phyloP scores from a whole-genome alignment of 306 rosid species.

The Ochetophila trinervis region DNA sequence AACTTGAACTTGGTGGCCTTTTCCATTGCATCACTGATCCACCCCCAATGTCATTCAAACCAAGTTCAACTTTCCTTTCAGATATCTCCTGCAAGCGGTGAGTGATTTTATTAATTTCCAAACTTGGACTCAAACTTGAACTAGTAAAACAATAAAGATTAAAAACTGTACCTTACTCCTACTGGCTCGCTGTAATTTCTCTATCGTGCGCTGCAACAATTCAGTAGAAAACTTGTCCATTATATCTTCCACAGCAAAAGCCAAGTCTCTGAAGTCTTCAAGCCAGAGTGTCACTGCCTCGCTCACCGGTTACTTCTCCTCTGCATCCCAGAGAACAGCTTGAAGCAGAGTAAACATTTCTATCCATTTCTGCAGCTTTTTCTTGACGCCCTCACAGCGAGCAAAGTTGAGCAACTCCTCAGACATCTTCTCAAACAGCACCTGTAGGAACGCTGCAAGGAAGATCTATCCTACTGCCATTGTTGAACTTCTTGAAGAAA shows the following conservation, averaged over 20 bases:
- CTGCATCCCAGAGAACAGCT: conserved; percentile 16
- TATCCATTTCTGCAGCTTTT: background rate
- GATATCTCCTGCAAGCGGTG: background rate
- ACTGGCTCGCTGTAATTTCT: background rate
- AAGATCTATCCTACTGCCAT: conserved; percentile 2
- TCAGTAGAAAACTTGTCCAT: conserved; percentile 18
- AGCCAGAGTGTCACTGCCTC: conserved; percentile 11
- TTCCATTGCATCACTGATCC: background rate
- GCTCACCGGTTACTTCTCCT: conserved; percentile 5
- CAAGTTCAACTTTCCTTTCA: background rate
- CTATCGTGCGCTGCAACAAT: background rate
- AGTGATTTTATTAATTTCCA: background rate
- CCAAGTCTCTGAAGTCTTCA: conserved; percentile 20
- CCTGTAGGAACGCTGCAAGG: background rate
- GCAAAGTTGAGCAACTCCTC: background rate
- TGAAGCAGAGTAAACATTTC: background rate
- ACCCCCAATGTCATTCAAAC: conserved; percentile 16
- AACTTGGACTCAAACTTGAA: too few relatives aligned
- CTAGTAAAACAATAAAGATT: background rate
- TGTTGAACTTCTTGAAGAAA: too few relatives aligned
- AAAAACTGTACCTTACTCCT: background rate
- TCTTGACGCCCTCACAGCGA: background rate
- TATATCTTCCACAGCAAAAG: conserved; percentile 22
- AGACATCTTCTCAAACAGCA: background rate
- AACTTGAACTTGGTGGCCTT: background rate